phyloP scores from a whole-genome alignment of 495 filamentous ascomycete species.

The Cenococcum geophilum region DNA sequence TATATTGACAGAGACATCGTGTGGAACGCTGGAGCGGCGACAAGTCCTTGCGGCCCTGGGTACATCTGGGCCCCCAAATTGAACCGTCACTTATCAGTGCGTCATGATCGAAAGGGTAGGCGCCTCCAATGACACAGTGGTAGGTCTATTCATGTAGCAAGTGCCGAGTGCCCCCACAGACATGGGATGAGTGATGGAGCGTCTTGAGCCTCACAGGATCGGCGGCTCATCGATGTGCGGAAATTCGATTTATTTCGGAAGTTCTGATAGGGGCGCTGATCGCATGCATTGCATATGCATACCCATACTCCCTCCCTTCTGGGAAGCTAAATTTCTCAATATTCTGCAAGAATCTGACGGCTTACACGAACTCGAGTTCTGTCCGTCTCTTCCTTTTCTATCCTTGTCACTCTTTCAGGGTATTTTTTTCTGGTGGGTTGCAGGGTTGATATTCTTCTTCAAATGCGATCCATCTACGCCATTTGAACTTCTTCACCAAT shows the following conservation, averaged over 20 bases:
- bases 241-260: not conserved
- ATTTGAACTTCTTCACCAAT: slow-evolving; percentile 2
- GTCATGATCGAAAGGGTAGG: no score
- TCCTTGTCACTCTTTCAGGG: not conserved
- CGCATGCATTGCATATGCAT: not conserved
- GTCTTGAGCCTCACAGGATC: not conserved
- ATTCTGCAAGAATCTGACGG: not conserved
- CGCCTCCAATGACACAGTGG: no score
- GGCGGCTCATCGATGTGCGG: not conserved
- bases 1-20: no score
- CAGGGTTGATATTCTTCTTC: not conserved
- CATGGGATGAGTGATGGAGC: not conserved
- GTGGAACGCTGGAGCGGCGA: no score
- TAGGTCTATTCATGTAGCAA: no score
- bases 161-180: no score
- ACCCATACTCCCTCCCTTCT: not conserved
- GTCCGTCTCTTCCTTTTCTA: not conserved
- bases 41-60: no score
- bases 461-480: not conserved
- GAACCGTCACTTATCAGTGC: no score
- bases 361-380: not conserved
- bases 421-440: not conserved
- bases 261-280: not conserved
- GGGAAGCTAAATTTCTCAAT: not conserved
- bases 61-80: no score